phyloP scores from a whole-genome alignment of 768 basidiomycete species.

The Clathrus columnatus region DNA sequence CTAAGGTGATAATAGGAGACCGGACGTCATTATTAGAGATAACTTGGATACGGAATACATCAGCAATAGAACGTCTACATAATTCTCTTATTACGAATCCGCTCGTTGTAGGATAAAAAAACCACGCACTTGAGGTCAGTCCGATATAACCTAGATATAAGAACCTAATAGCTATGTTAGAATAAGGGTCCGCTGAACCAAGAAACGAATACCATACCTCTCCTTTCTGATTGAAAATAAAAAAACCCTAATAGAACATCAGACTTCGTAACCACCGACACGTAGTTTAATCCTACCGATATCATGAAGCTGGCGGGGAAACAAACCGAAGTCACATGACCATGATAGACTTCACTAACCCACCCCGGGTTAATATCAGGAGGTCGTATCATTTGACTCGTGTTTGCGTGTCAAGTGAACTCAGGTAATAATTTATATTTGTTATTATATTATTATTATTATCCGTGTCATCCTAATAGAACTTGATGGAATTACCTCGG shows the following conservation, averaged over 20 bases:
- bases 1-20: constrained; percentile 94
- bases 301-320: constrained; percentile 29
- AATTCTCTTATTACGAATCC: neutral
- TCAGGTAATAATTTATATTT: neutral
- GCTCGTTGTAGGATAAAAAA: neutral
- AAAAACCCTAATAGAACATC: constrained; percentile 67
- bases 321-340: neutral
- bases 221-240: constrained; percentile 98
- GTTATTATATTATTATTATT: no score
- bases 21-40: constrained; percentile 95
- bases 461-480: no score
- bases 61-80: constrained; percentile 85
- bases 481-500: neutral
- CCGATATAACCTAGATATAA: constrained; percentile 93
- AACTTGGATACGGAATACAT: constrained; percentile 98
- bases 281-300: constrained; percentile 29
- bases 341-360: constrained; percentile 3
- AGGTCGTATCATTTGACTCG: neutral
- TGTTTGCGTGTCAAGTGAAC: neutral
- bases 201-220: constrained; percentile 51
- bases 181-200: constrained; percentile 2
- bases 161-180: constrained; percentile 45
- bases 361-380: neutral
- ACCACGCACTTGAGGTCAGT: constrained; percentile 89
- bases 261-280: neutral